phyloP scores from a whole-genome alignment of 805 yeast genomes.

The Candida qinlingensis region DNA sequence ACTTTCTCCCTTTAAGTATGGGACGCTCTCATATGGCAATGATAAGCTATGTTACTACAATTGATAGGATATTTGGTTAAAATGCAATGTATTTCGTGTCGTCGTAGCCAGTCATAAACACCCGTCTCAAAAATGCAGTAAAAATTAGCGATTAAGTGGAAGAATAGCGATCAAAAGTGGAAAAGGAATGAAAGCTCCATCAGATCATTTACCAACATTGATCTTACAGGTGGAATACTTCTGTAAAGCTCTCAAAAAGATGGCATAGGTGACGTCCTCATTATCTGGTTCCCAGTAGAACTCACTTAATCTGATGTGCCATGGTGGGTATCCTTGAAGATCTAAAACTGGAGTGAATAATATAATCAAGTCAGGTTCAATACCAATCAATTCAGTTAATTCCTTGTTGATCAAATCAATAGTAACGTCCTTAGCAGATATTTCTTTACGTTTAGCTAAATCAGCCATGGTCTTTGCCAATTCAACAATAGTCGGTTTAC shows the following conservation, averaged over 20 bases:
- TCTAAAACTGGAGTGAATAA: constrained; percentile 84
- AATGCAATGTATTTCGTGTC: background rate
- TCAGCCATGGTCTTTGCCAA: constrained; percentile 83
- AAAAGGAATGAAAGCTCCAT: background rate
- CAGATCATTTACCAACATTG: constrained; percentile 71
- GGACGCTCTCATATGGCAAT: background rate
- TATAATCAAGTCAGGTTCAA: constrained; percentile 88
- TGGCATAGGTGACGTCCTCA: constrained; percentile 72
- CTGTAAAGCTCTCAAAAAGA: constrained; percentile 72
- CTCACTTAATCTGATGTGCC: constrained; percentile 92
- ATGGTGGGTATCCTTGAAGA: constrained; percentile 94
- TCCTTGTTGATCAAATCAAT: constrained; percentile 73
- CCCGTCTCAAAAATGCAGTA: background rate
- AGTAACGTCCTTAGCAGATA: constrained; percentile 62
- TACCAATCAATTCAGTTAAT: constrained; percentile 68
- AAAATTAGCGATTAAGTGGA: background rate
- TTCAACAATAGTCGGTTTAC: constrained; percentile 85
- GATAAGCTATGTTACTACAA: background rate
- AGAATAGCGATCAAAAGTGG: background rate
- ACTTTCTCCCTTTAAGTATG: background rate
- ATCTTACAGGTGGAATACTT: constrained; percentile 76
- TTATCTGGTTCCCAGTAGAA: constrained; percentile 90
- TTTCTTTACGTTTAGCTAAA: constrained; percentile 54
- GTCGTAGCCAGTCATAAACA: background rate
- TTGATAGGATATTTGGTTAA: background rate